Conservation (phyloP, 192 early-diverging fungal species). For the Spizellomyces punctatus region DNA sequence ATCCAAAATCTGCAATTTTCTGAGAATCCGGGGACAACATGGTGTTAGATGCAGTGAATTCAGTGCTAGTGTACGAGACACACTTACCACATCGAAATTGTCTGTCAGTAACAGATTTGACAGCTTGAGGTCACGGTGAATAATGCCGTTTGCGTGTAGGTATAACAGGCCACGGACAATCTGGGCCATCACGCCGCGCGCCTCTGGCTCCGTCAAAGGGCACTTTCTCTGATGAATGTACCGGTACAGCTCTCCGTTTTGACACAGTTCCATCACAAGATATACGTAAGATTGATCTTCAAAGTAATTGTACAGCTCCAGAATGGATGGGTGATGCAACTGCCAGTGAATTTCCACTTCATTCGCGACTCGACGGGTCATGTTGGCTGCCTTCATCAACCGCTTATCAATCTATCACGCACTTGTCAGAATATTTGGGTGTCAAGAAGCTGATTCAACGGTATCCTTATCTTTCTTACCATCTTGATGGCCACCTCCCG, state of each 20-base stretch:
- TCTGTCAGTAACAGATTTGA: conserved; percentile 69
- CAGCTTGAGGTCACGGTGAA: conserved; percentile 79
- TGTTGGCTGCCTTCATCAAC: conserved; percentile 44
- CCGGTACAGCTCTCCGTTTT: conserved; percentile 53
- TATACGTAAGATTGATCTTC: conserved; percentile 71
- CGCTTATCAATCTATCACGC: conserved; percentile 52
- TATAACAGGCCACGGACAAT: conserved; percentile 62
- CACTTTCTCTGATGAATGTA: conserved; percentile 46
- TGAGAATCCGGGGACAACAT: conserved; percentile 9
- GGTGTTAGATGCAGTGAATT: background rate
- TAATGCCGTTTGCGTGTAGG: conserved; percentile 64
- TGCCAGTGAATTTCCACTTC: conserved; percentile 71
- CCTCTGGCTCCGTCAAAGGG: conserved; percentile 61
- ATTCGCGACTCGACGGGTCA: conserved; percentile 54
- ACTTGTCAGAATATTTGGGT: conserved; percentile 2
- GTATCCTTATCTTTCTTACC: conserved; percentile 17
- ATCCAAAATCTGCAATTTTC: conserved; percentile 80
- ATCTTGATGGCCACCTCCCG: conserved; percentile 55
- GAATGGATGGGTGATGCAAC: conserved; percentile 57
- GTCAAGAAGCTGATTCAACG: background rate
- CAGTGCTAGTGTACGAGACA: background rate
- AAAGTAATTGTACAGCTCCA: conserved; percentile 67
- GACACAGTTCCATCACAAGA: conserved; percentile 73
- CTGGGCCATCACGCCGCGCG: conserved; percentile 55
- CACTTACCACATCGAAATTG: conserved; percentile 50